Evolutionary conservation across 768 basidiomycete genomes (phyloP).

Genomic region (Agaricus subrufescens): DNA sequence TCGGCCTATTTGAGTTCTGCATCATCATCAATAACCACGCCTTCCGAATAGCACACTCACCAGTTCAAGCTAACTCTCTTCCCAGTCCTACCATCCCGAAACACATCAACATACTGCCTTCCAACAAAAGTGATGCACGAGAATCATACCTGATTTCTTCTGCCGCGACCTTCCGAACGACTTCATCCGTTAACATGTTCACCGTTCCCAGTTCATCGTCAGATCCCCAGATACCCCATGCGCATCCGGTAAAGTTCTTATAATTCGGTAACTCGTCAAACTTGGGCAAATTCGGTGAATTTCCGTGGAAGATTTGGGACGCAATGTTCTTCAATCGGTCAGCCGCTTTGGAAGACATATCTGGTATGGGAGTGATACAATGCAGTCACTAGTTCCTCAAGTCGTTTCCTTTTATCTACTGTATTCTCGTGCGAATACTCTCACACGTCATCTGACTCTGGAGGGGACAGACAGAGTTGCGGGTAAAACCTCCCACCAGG

Average conservation of each 20-base stretch:
- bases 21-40: background rate
- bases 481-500: no score
- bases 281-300: constrained; percentile 20
- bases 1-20: constrained; percentile 37
- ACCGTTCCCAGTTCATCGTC: constrained; percentile 65
- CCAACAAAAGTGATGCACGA: background rate
- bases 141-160: constrained; percentile 46
- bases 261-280: constrained; percentile 37
- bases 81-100: constrained; percentile 34
- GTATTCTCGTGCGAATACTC: no score
- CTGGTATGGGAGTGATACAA: background rate
- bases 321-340: constrained; percentile 24
- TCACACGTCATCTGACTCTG: no score
- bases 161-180: constrained; percentile 52
- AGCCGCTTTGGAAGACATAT: constrained; percentile 21
- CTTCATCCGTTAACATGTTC: constrained; percentile 57
- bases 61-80: constrained; percentile 58
- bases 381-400: no score
- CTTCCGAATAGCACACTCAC: constrained; percentile 26
- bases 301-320: constrained; percentile 19
- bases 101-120: background rate
- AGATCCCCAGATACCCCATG: constrained; percentile 65
- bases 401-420: no score
- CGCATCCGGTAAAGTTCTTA: constrained; percentile 57
- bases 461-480: no score